Evolutionary conservation across 2,329 filamentous ascomycete genomes (phyloP), one percentile per base, ranked within the genome.

Genomic region (Cladosporium sp.): DNA sequence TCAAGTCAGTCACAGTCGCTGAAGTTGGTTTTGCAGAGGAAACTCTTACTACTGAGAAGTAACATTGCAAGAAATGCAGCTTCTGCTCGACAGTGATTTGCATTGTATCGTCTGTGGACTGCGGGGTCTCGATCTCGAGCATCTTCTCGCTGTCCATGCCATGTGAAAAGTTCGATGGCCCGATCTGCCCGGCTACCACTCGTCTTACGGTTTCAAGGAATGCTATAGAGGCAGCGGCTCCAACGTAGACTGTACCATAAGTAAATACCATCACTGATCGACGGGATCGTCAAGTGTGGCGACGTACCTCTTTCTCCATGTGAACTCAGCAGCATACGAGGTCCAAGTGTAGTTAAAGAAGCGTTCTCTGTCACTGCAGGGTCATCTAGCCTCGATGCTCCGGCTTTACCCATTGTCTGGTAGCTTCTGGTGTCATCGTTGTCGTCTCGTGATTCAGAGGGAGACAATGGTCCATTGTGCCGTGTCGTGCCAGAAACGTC

Each of bases 161-260:
- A 56, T 82, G 75, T 0, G 81, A 80, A 64, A 83, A 83, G 15
- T 76, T 74, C 0, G 80, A 82, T 1, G 80, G 79, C 0, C 80
- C 81, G 56, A 82, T 80, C 58, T 81, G 75, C 32, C 78, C 76
- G 9, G 76, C 75, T 61, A 78, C 65, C 2, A 73, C 75, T 12
- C 78, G 72, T 13, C 80, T 75, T 13, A 83, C 71, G 35, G 83
- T 74, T 57, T 83, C 80, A 1, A 84, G 68, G 58, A 84, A 84
- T 0, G 82, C 83, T 13, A 85, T 69, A 0, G 79, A 77, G 1
- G 79, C 78, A 9, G 76, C 77, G n/a, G 76, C 72, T n/a, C 78
- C 76, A 48, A 80, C 73, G 50, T 77, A 81, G 0, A 81, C 76
- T 80, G 40, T 17, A 15, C 24, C 13, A n/a, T 44, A 15, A 44